Conservation (phyloP, 2,329 filamentous ascomycete genomes). For the Nigrospora oryzae region DNA sequence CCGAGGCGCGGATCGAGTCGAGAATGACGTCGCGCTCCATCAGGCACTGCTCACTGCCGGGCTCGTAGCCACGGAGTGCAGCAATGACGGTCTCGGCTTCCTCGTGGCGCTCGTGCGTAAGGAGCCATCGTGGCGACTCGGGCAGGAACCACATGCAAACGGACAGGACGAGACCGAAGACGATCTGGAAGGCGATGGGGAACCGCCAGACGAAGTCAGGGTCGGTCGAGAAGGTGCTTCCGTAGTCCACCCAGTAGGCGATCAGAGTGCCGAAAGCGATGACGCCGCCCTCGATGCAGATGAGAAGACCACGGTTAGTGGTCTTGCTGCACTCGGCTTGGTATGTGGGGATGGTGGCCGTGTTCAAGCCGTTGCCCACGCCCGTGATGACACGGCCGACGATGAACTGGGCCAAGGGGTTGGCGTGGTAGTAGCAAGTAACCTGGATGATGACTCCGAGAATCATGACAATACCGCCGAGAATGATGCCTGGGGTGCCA, state of each 20-base stretch:
- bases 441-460: slow-evolving; percentile 53
- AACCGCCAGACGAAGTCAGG: slow-evolving; percentile 43
- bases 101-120: slow-evolving; percentile 26
- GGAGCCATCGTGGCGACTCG: slow-evolving; percentile 6
- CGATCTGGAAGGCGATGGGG: slow-evolving; percentile 40
- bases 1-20: slow-evolving; percentile 52
- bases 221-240: slow-evolving; percentile 29
- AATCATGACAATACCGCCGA: slow-evolving; percentile 39
- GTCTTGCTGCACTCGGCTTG: slow-evolving; percentile 37
- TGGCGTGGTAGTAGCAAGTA: slow-evolving; percentile 18
- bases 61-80: slow-evolving; percentile 28
- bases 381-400: slow-evolving; percentile 41
- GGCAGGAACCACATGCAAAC: slow-evolving; percentile 32
- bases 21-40: slow-evolving; percentile 52
- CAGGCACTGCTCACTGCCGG: slow-evolving; percentile 47
- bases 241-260: slow-evolving; percentile 44
- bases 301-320: slow-evolving; percentile 31
- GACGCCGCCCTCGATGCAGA: slow-evolving; percentile 34
- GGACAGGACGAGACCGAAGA: slow-evolving; percentile 34
- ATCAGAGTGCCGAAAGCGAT: slow-evolving; percentile 35
- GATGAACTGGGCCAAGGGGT: slow-evolving; percentile 34
- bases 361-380: slow-evolving; percentile 43
- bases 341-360: slow-evolving; percentile 35
- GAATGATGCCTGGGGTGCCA: not conserved
- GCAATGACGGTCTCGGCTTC: slow-evolving; percentile 26